Evolutionary conservation across 23 red algal species (phyloP), one percentile per base, ranked within the genome.

Genomic region (Cyanidioschyzon merolae): DNA sequence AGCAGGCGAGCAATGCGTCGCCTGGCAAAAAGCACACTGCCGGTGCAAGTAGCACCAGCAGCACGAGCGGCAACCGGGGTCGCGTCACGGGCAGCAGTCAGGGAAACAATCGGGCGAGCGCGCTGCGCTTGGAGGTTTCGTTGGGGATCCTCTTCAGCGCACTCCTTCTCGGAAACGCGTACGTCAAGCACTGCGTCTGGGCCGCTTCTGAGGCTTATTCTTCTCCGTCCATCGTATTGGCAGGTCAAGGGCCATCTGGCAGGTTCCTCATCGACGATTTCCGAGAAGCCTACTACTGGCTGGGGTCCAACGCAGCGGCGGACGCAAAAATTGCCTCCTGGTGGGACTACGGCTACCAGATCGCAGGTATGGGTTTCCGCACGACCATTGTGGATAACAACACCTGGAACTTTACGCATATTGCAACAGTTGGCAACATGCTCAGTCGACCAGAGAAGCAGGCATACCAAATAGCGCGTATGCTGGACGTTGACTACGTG

Each of bases 311-410:
- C 77, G 90, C 94, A 31, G 59, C 67, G 2, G 75, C 77, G 36
- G 88, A 98, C 67, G 88, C 80, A 2, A 98, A 91, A 82, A 80
- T 98, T 35, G 85, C 89, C 87, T 89, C 85, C 3, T 98, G 94
- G 94, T 98, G 94, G 94, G 94, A 98, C 57, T 98, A 98, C 74
- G 94, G 94, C 30, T 98, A 98, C 68, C 94, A 98, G 83, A 86
- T 98, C 32, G 88, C 94, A 1, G 94, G 94, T 25, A 92, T 98
- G 89, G 87, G 84, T 0, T 88, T 90, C 75, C 94, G 94, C 36
- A 98, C 88, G 0, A 88, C 88, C 0, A 98, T 98, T 39, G 94
- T 92, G 25, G 94, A 98, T 76, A 98, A 98, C 82, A 98, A 98
- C 76, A 98, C 94, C 7, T 98, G 94, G 94, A 98, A 98, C 68